Evolutionary conservation across 306 rosid species (phyloP), one percentile per base, ranked within the genome.

Genomic region (Biancaea sappan): DNA sequence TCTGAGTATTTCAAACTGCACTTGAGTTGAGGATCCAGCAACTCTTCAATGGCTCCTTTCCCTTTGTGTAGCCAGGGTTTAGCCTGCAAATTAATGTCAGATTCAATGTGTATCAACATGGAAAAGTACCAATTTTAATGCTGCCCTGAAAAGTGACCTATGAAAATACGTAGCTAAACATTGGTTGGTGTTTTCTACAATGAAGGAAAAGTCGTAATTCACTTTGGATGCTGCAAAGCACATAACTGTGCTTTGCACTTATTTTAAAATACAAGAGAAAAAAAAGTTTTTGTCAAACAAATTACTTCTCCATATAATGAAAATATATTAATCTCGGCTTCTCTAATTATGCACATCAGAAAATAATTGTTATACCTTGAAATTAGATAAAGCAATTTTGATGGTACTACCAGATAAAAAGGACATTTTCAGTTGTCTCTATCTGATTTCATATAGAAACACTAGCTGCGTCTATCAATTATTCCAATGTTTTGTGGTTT

Each of bases 21-120:
- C 74, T 87, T 79, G 44, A 91, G 78, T 69, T 62, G 85, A 48
- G 98, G 95, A 87, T 94, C 97, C 44, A 94, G 79, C 87, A 94
- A 80, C 85, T 91, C 97, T 31, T 86, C 88, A 3, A 91, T 90
- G 74, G 96, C 93, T 67, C 90, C 97, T 82, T 90, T 87, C 47
- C 98, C 96, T 75, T 88, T 91, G 71, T 84, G 89, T 77, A 94
- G 71, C 56, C 87, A 83, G 44, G 98, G 97, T 82, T 91, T 94
- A 56, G 96, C 98, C 98, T 94, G 89, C 62, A 74, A 43, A 66
- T 65, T 19, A 56, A 73, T 58, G 18, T 48, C 48, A 35, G 31
- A 74, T 79, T 66, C 18, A 18, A 52, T 10, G 43, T 4, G 11
- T 15, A 78, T 83, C 69, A 79, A 47, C 38, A 69, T 50, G 24